phyloP scores from a whole-genome alignment of 2,329 filamentous ascomycete genomes.

The Fusarium secorum region DNA sequence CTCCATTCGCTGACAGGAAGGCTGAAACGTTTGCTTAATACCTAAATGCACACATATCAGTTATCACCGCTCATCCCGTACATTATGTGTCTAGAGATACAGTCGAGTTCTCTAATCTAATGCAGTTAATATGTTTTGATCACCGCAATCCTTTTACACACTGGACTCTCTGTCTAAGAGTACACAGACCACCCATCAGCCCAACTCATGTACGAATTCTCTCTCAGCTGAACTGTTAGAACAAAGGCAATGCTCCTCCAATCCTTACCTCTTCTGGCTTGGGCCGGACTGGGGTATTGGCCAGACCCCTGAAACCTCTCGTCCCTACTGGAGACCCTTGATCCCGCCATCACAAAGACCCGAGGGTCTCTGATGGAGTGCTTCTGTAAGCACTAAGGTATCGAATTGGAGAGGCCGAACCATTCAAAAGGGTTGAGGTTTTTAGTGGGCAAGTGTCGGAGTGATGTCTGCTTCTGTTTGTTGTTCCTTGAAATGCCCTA shows the following conservation, averaged over 20 bases:
- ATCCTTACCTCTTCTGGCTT: conserved; percentile 7
- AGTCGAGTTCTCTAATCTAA: background rate
- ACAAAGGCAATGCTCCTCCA: conserved; percentile 4
- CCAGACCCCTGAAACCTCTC: conserved; percentile 19
- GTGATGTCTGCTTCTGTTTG: background rate
- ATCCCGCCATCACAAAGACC: conserved; percentile 2
- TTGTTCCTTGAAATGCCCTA: background rate
- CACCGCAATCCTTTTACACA: background rate
- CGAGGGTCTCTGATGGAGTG: conserved; percentile 1
- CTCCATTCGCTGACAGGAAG: background rate
- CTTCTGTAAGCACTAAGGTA: conserved; percentile 20
- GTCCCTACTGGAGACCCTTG: conserved; percentile 19
- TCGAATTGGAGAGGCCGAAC: conserved; percentile 3
- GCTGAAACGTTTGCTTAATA: conserved; percentile 9
- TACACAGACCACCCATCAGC: conserved; percentile 2
- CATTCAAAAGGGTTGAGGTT: background rate
- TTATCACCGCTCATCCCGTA: background rate
- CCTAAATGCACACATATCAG: background rate
- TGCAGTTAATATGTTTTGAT: background rate
- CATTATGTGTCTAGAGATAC: background rate
- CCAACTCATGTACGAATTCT: conserved; percentile 1
- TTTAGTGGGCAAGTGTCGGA: background rate
- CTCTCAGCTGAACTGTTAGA: conserved; percentile 19
- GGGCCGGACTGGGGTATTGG: conserved; percentile 5
- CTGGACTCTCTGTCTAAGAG: background rate